Base-by-base conservation (phyloP, 169 alveolate species). In the Eimeria sp. region DNA sequence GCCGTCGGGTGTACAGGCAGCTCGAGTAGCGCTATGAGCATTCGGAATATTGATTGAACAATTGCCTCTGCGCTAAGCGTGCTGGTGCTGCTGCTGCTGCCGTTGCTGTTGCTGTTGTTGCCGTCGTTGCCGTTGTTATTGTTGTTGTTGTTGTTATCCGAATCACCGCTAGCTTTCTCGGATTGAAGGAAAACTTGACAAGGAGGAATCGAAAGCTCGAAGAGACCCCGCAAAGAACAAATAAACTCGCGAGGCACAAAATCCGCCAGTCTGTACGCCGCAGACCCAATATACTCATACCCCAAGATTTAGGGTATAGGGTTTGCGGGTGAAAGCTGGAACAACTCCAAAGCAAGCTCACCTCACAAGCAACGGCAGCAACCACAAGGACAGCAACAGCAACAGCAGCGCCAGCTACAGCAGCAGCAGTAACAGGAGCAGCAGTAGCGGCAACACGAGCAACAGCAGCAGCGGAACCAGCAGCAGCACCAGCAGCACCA, bases 51-150 rank as follows among this genome's bases (percentile, higher is more conserved):
- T 16, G 92, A 72, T 2, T 51, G 27, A 51, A 83, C 91, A n/a
- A 82, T 34, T 4, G 20, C 18, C 16, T 20, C 83, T 22, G 86
- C 45, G 40, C 61, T 96, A 63, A 65, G 96, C 97, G 88, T 97
- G 97, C 43, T 4, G 89, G 51, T 51, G 89, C 72, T 45, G 54
- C 63, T 97, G 97, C 96, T 91, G 89, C 72, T 47, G 89, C 73
- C 25, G 89, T 30, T 82, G 65, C 72, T 82, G 89, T 47, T 82
- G 88, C 3, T 43, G 88, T 30, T 78, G 61, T n/a, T 45, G 40
- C 40, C 40, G 40, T 34, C 40, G 40, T 34, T 34, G 40, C 40
- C 40, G 40, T 34, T 34, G 40, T 34, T 34, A 34, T 34, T 34
- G 40, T 34, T 34, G 40, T 34, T 34, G 40, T 34, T 34, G 2